Conservation (phyloP, 331 rosid species). For the Malus hybrid region DNA sequence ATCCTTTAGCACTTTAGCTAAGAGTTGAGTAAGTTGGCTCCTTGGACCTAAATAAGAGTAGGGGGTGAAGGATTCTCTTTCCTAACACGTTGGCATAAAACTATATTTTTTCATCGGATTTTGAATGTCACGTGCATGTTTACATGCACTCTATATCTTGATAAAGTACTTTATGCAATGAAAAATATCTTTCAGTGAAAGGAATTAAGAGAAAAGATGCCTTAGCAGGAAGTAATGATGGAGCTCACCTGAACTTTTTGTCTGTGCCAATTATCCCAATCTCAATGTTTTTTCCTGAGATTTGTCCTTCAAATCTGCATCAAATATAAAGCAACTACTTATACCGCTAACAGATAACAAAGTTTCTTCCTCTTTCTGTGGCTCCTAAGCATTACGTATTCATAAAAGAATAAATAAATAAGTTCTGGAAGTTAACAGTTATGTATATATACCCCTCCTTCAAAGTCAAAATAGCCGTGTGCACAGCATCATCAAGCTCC, state of each 20-base stretch:
- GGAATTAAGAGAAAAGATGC: background rate
- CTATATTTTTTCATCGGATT: background rate
- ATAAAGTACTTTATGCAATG: background rate
- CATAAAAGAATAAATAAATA: background rate
- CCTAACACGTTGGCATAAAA: background rate
- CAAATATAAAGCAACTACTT: background rate
- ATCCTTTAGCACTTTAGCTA: background rate
- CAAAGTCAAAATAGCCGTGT: constrained; percentile 86
- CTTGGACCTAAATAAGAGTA: background rate
- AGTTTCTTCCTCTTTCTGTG: background rate
- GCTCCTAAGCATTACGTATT: background rate
- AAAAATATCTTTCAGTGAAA: background rate
- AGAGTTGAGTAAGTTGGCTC: background rate
- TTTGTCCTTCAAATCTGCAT: constrained; percentile 90
- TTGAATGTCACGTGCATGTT: too few relatives aligned
- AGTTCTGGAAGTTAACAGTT: background rate
- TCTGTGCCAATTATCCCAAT: constrained; percentile 80
- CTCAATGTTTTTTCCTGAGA: constrained; percentile 86
- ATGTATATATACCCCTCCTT: constrained; percentile 89
- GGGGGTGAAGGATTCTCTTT: background rate
- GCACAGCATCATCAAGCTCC: constrained; percentile 98
- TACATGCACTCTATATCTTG: background rate
- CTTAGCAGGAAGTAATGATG: background rate
- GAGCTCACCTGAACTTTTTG: constrained; percentile 72
- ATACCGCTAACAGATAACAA: background rate